Evolutionary conservation across 225 moss, liverwort and hornwort genomes (phyloP), one percentile per base, ranked within the genome.

Genomic region (Physcomitrium patens): DNA sequence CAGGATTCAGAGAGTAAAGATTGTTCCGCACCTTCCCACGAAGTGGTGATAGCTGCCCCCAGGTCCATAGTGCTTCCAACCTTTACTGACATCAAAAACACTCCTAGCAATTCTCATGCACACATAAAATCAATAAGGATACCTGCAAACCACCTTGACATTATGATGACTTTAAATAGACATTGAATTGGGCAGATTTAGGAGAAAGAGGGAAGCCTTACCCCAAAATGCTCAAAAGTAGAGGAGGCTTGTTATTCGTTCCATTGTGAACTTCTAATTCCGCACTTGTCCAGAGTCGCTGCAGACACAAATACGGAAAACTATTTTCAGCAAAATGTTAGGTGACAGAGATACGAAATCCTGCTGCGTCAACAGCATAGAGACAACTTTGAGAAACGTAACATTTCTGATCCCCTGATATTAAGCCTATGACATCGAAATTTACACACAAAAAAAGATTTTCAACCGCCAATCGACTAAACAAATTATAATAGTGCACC

Each of bases 31-130:
- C 96, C 95, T 86, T 83, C 99, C 99, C 53, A 89, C 87, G 67
- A 99, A 99, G 78, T 99, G 95, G 20, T 93, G 89, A 84, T 99
- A 99, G 61, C 89, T 79, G 20, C 90, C 90, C 65, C 80, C 87
- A 44, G 99, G 99, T 76, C 93, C 95, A 77, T 99, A 99, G 69
- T 99, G 95, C 13, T 80, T 90, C 81, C 77, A 88, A 62, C 99
- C 99, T 77, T 89, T 86, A 76, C 81, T 91, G 56, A 99, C 99
- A 86, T 99, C 99, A 83, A 99, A 93, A 67, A 99, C 95, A 77
- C 84, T 99, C 82, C 96, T 97, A 85, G 67, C 86, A 78, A 89
- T 85, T 77, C 74, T 50, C 51, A 73, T 70, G 77, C 74, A 83
- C 55, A 59, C 73, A 83, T 19, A 24, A 1, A 49, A 6, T 62